These are phyloP conservation scores for Sporothrix pseudoabietina DNA, from an alignment of 2,329 filamentous ascomycete genomes.

Conservation along the genomic window DNA sequence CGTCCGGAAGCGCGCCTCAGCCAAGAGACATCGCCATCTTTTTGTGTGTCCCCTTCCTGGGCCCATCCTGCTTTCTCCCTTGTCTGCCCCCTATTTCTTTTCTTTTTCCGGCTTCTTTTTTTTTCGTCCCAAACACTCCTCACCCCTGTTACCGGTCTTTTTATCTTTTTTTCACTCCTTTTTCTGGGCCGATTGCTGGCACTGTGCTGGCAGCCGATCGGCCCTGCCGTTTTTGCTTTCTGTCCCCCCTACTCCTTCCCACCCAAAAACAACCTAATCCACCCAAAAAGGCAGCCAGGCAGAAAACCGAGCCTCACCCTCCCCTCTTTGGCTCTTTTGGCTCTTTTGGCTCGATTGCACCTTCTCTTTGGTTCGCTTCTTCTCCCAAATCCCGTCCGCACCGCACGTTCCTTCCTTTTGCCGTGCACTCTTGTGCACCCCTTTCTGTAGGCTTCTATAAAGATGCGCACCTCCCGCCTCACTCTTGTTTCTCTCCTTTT, in stretches of 20 bases:
- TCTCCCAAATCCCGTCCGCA: not conserved
- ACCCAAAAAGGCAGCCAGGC: constrained; percentile 20
- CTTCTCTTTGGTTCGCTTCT: constrained; percentile 7
- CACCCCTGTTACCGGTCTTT: not conserved
- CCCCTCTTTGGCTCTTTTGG: not conserved
- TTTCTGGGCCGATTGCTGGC: not conserved
- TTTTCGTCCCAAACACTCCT: not conserved
- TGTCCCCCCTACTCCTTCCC: not conserved
- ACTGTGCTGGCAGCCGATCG: constrained; percentile 16
- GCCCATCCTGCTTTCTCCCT: constrained; percentile 4
- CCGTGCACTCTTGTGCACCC: constrained; percentile 8
- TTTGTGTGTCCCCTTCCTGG: not conserved
- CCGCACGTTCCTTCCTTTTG: constrained; percentile 23
- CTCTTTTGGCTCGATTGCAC: not conserved
- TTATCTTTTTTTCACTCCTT: not conserved
- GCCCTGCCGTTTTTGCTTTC: not conserved
- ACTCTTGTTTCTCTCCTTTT: not conserved
- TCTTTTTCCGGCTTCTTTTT: constrained; percentile 14
- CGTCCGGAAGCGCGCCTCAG: not conserved
- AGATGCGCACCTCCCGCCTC: constrained; percentile 15
- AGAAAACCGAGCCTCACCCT: constrained; percentile 12
- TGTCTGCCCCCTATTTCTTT: constrained; percentile 9
- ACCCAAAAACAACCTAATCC: constrained; percentile 2
- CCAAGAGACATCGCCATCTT: constrained; percentile 10
- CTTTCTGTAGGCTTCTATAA: constrained; percentile 21